Evolutionary conservation across 139 green algal species (phyloP).

Genomic region (Pseudopediastrum boryanum): DNA sequence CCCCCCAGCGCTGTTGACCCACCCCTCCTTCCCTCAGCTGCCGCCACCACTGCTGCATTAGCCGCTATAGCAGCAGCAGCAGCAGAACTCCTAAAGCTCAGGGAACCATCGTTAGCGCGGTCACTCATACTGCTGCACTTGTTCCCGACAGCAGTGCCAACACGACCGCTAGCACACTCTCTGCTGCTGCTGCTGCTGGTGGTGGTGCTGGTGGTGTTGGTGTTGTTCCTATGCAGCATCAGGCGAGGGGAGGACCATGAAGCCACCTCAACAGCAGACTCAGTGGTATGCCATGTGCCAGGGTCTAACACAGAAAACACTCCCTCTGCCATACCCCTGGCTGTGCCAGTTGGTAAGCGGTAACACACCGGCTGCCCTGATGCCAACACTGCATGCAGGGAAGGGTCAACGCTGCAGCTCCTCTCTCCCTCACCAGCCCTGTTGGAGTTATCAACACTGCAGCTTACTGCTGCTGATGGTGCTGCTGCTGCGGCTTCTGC

Average conservation of each 20-base stretch:
- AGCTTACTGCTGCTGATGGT: background rate
- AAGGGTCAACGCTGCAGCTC: background rate
- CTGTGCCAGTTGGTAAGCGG: background rate
- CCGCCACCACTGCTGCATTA: background rate
- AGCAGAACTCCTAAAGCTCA: too few relatives aligned
- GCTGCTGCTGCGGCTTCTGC: background rate
- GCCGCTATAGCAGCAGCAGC: background rate
- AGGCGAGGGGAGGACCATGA: background rate
- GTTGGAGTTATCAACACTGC: too few relatives aligned
- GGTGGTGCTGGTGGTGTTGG: background rate
- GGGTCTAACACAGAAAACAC: background rate
- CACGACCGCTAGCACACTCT: background rate
- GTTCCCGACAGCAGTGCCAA: too few relatives aligned
- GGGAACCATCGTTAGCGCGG: too few relatives aligned
- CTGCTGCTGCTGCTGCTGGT: background rate
- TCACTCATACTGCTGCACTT: too few relatives aligned
- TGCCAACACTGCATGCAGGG: too few relatives aligned
- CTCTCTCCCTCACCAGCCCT: background rate
- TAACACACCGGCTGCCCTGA: too few relatives aligned
- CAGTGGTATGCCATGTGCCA: conserved; percentile 1
- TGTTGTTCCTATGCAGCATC: background rate
- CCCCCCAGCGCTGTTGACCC: background rate
- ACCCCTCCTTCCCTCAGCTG: background rate
- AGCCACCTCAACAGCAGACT: background rate
- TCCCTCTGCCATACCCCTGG: background rate